Conservation (phyloP, 768 basidiomycete species). For the Pulveroboletus frians region DNA sequence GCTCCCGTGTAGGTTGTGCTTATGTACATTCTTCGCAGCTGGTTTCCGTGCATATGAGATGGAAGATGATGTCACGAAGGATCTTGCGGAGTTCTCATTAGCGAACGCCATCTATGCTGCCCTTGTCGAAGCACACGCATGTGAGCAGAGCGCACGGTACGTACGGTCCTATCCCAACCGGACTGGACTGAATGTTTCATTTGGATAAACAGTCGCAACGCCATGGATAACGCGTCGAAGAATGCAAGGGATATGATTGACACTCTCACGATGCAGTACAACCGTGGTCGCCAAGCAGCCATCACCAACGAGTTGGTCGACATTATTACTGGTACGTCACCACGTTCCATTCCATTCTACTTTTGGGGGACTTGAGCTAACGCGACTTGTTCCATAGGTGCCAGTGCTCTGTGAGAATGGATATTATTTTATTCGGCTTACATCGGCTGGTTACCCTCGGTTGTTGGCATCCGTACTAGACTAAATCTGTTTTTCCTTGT, state of each 20-base stretch:
- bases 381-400: conserved; percentile 30
- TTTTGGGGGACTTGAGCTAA: neutral
- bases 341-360: neutral
- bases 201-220: conserved; percentile 61
- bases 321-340: conserved; percentile 75
- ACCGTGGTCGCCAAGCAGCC: conserved; percentile 96
- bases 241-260: conserved; percentile 94
- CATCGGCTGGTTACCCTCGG: conserved; percentile 10
- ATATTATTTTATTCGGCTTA: conserved; percentile 8
- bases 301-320: conserved; percentile 95
- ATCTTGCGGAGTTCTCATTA: conserved; percentile 90
- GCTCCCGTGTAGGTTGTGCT: conserved; percentile 1
- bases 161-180: conserved; percentile 5
- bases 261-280: conserved; percentile 88
- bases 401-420: conserved; percentile 41
- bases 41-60: conserved; percentile 96
- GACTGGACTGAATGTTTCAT: neutral
- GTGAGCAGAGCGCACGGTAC: conserved; percentile 88
- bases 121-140: conserved; percentile 92
- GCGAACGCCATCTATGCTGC: conserved; percentile 96
- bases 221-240: conserved; percentile 99
- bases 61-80: conserved; percentile 93
- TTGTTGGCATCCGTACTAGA: conserved; percentile 19
- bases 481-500: conserved; percentile 14
- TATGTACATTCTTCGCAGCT: conserved; percentile 37